Evolutionary conservation across 768 basidiomycete genomes (phyloP).

Genomic region (Trichaptum fuscoviolaceum): DNA sequence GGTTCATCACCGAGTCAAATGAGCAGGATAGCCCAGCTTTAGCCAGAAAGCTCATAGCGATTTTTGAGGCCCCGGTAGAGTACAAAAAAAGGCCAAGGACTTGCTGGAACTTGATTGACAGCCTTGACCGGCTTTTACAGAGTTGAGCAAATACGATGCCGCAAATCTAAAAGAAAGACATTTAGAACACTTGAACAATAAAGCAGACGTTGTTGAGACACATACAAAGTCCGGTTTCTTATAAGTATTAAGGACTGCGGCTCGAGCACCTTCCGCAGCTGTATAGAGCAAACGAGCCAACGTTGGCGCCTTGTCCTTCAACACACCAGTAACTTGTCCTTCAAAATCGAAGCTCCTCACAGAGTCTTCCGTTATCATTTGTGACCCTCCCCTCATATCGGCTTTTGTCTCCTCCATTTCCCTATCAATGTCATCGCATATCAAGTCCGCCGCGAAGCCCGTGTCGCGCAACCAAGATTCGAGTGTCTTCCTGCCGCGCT

Average conservation of each 20-base stretch:
- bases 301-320: background rate
- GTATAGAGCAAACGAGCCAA: background rate
- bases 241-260: background rate
- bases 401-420: background rate
- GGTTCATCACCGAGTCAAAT: slow-evolving; percentile 22
- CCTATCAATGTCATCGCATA: background rate
- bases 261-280: background rate
- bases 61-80: background rate
- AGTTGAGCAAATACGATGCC: background rate
- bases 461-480: background rate
- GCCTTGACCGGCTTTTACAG: background rate
- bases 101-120: background rate
- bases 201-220: background rate
- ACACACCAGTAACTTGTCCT: background rate
- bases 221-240: background rate
- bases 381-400: background rate
- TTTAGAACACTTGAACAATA: background rate
- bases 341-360: background rate
- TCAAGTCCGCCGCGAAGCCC: background rate
- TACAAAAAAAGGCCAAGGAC: background rate
- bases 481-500: background rate
- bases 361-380: background rate
- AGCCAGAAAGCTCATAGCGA: slow-evolving; percentile 21
- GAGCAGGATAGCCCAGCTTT: slow-evolving; percentile 26
- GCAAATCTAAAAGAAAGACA: background rate